phyloP scores from a whole-genome alignment of 2,329 filamentous ascomycete genomes.

The Fusarium concolor region DNA sequence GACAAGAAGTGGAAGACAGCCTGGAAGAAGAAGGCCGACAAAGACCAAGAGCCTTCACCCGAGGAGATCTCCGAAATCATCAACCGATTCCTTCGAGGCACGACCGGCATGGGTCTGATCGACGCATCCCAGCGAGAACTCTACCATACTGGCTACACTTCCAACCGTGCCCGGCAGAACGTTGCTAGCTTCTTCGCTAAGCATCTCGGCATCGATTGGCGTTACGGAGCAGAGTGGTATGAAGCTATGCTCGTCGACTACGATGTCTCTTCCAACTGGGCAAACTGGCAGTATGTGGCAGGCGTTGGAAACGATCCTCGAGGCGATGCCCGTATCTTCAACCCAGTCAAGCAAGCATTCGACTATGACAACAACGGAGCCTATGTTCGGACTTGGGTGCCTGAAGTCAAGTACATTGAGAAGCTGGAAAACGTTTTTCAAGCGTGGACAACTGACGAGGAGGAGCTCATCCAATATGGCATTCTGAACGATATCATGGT shows the following conservation, averaged over 20 bases:
- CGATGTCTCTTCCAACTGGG: slow-evolving; percentile 81
- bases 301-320: slow-evolving; percentile 84
- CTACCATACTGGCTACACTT: slow-evolving; percentile 80
- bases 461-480: slow-evolving; percentile 67
- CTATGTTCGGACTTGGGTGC: slow-evolving; percentile 80
- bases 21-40: slow-evolving; percentile 44
- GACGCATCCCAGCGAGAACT: slow-evolving; percentile 82
- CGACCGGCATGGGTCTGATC: slow-evolving; percentile 80
- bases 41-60: slow-evolving; percentile 55
- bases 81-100: slow-evolving; percentile 71
- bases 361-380: slow-evolving; percentile 78
- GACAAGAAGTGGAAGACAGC: slow-evolving; percentile 63
- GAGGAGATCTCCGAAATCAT: slow-evolving; percentile 62
- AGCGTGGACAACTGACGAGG: slow-evolving; percentile 71
- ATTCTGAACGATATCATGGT: slow-evolving; percentile 72
- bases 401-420: slow-evolving; percentile 69
- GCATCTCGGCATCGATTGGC: slow-evolving; percentile 81
- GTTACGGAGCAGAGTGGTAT: slow-evolving; percentile 85
- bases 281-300: slow-evolving; percentile 85
- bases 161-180: slow-evolving; percentile 80
- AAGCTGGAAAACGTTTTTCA: slow-evolving; percentile 74
- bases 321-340: slow-evolving; percentile 79
- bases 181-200: slow-evolving; percentile 80
- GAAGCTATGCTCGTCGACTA: slow-evolving; percentile 81
- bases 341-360: slow-evolving; percentile 82